These are phyloP conservation scores for Calendula officinalis DNA, from an alignment of 129 eudicot genomes.

Conservation along the genomic window DNA sequence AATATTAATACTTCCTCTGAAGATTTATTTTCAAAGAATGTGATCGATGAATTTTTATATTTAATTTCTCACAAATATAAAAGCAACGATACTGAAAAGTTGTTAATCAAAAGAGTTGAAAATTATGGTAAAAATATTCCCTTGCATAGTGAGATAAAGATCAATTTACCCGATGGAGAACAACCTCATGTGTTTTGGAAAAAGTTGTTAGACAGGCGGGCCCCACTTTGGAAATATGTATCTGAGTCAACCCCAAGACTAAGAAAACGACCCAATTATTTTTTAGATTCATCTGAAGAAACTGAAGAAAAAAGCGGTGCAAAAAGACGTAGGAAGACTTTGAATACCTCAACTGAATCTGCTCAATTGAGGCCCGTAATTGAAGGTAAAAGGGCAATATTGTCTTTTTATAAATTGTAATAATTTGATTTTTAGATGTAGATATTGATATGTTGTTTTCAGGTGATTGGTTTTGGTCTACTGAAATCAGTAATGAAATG, in stretches of 20 bases:
- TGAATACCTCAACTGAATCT: constrained; percentile 24
- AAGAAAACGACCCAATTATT: constrained; percentile 61
- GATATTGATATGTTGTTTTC: constrained; percentile 28
- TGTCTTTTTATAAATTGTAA: neutral
- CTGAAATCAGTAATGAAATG: constrained; percentile 15
- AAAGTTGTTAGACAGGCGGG: constrained; percentile 55
- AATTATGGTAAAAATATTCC: constrained; percentile 38
- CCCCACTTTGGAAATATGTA: constrained; percentile 59
- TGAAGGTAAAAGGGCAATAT: constrained; percentile 36
- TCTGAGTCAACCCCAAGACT: constrained; percentile 47
- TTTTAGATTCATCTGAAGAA: constrained; percentile 27
- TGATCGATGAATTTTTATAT: constrained; percentile 48
- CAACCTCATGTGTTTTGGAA: constrained; percentile 62
- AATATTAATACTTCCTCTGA: constrained; percentile 33
- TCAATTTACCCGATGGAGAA: constrained; percentile 41
- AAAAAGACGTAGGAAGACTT: constrained; percentile 51
- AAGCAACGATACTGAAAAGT: constrained; percentile 17
- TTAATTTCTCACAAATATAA: constrained; percentile 38
- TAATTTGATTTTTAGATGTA: constrained; percentile 4
- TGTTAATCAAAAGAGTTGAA: constrained; percentile 40
- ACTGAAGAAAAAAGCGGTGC: constrained; percentile 31
- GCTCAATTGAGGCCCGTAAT: constrained; percentile 27
- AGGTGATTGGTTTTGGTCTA: constrained; percentile 19
- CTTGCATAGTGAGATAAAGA: constrained; percentile 49
- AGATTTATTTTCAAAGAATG: constrained; percentile 37